Conservation (phyloP, 2,329 filamentous ascomycete species). For the Phaeosphaeria sp. region DNA sequence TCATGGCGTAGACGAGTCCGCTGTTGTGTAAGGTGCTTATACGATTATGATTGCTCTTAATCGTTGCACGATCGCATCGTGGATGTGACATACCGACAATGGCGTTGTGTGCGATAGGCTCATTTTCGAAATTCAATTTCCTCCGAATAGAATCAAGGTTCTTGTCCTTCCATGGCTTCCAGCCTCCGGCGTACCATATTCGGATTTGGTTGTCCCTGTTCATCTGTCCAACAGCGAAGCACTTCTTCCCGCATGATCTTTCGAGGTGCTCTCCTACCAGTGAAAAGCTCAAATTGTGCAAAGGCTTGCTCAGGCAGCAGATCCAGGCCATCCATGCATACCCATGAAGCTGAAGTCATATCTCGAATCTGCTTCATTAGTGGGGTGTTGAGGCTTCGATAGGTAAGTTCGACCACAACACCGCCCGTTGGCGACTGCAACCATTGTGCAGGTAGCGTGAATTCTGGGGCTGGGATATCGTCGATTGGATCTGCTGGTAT, state of each 20-base stretch:
- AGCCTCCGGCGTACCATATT: constrained; percentile 36
- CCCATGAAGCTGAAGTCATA: constrained; percentile 70
- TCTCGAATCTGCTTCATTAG: constrained; percentile 70
- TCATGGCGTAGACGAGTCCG: neutral
- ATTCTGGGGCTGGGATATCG: constrained; percentile 68
- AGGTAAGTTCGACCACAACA: constrained; percentile 75
- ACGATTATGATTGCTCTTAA: neutral
- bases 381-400: constrained; percentile 74
- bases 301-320: constrained; percentile 78
- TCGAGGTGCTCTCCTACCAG: constrained; percentile 73
- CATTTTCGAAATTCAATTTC: neutral
- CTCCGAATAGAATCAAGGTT: constrained; percentile 24
- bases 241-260: constrained; percentile 73
- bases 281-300: constrained; percentile 82
- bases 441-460: constrained; percentile 73
- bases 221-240: constrained; percentile 40
- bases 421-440: constrained; percentile 75
- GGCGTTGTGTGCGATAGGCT: neutral
- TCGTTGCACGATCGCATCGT: neutral
- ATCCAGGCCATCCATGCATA: constrained; percentile 76
- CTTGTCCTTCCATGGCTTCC: constrained; percentile 38
- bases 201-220: constrained; percentile 31
- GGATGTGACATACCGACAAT: neutral
- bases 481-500: constrained; percentile 73
- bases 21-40: neutral